phyloP scores from a whole-genome alignment of 352 stramenopile genomes.

The Pythium sukuiense region DNA sequence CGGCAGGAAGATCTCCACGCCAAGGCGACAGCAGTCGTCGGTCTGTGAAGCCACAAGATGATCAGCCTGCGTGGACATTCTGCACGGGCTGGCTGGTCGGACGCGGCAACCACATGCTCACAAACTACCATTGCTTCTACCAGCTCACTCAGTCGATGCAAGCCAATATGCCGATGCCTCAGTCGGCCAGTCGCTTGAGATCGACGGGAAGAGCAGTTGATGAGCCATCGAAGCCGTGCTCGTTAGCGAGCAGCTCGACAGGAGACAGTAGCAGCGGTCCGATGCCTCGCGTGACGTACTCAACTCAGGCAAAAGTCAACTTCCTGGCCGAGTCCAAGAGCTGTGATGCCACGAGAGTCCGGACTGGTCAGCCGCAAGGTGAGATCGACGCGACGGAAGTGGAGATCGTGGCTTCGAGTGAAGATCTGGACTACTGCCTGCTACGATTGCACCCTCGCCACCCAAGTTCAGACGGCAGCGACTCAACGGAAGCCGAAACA shows the following conservation, averaged over 20 bases:
- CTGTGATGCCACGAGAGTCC: conserved; percentile 31
- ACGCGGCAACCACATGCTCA: conserved; percentile 57
- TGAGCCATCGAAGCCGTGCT: neutral
- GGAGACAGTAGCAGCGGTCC: neutral
- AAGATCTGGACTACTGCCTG: conserved; percentile 58
- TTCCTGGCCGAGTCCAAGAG: conserved; percentile 62
- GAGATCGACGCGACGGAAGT: conserved; percentile 46
- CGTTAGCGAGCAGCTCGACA: neutral
- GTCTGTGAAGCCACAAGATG: too few relatives aligned
- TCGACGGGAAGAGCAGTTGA: neutral
- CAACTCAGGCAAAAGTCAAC: conserved; percentile 35
- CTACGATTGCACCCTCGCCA: conserved; percentile 42
- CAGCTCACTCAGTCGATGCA: neutral
- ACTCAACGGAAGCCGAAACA: neutral
- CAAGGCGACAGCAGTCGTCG: neutral
- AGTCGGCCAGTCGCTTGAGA: neutral
- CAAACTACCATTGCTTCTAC: conserved; percentile 65
- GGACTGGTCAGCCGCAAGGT: conserved; percentile 37
- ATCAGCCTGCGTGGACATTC: conserved; percentile 28
- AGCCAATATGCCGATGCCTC: neutral
- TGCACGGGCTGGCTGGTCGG: conserved; percentile 72
- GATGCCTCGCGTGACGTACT: neutral
- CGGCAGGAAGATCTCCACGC: neutral
- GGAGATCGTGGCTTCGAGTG: conserved; percentile 38
- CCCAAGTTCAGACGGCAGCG: neutral